Conservation (phyloP, 2,329 filamentous ascomycete species). For the Cyphellophora europaea region DNA sequence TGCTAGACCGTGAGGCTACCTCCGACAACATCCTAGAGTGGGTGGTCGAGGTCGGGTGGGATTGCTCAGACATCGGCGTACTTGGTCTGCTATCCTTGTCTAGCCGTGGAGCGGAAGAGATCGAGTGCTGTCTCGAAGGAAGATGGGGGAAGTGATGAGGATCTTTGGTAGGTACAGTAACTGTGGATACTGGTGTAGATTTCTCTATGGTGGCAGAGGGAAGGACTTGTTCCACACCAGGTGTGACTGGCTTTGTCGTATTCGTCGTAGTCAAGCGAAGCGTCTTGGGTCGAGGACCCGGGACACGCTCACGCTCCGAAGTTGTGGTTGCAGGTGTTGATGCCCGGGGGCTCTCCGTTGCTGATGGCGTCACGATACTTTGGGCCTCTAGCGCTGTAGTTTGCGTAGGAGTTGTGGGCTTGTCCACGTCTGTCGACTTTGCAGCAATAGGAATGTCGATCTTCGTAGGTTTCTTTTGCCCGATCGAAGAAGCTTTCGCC, state of each 20-base stretch:
- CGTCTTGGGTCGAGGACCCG: conserved; percentile 11
- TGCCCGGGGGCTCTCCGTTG: conserved; percentile 9
- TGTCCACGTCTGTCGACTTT: conserved; percentile 3
- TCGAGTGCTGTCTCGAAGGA: conserved; percentile 37
- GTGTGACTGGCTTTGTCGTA: conserved; percentile 10
- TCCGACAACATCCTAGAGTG: conserved; percentile 37
- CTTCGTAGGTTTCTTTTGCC: conserved; percentile 7
- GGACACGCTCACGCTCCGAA: conserved; percentile 7
- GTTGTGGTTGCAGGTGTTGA: conserved; percentile 10
- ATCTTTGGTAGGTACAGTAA: conserved; percentile 5
- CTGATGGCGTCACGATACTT: conserved; percentile 9
- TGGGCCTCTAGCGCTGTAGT: conserved; percentile 8
- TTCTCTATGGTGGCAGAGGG: conserved; percentile 16
- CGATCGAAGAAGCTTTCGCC: too few relatives aligned
- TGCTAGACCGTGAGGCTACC: conserved; percentile 50
- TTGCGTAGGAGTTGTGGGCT: conserved; percentile 7
- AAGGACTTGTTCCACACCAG: conserved; percentile 11
- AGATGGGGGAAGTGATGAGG: conserved; percentile 22
- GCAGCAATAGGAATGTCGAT: conserved; percentile 6
- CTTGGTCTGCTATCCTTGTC: conserved; percentile 39
- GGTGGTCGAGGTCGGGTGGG: conserved; percentile 1
- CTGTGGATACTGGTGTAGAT: conserved; percentile 2
- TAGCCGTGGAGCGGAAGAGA: conserved; percentile 36
- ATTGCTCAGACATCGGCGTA: conserved; percentile 49
- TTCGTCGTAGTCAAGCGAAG: conserved; percentile 15